Percentiles rank a stretch among this genome's conserved stretches.
phyloP scores from a whole-genome alignment of 345 rosid species.

The Lenwebbia sp. region DNA sequence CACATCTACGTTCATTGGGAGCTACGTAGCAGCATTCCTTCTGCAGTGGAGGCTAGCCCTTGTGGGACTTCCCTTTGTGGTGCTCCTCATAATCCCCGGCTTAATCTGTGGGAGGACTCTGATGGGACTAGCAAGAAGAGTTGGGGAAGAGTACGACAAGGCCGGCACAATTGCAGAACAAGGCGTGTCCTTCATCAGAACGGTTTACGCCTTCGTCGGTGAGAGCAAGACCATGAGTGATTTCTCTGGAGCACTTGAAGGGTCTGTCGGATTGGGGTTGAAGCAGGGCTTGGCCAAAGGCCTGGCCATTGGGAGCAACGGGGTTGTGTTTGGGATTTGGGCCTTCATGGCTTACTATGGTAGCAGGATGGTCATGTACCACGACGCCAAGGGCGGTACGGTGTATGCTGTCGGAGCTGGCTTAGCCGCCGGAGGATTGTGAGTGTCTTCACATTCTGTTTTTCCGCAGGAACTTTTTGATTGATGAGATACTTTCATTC shows the following conservation, averaged over 20 bases:
- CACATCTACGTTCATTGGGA: neutral
- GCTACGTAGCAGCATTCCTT: neutral
- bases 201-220: constrained; percentile 8
- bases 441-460: neutral
- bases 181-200: constrained; percentile 8
- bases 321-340: constrained; percentile 3
- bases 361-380: constrained; percentile 12
- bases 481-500: neutral
- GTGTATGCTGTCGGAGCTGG: constrained; percentile 3
- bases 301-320: constrained; percentile 7
- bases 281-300: constrained; percentile 15
- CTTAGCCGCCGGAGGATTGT: constrained; percentile 9
- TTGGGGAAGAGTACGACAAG: constrained; percentile 4
- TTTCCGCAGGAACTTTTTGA: neutral
- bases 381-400: constrained; percentile 5
- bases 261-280: constrained; percentile 4
- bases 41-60: constrained; percentile 14
- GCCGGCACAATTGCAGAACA: constrained; percentile 10
- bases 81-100: constrained; percentile 8
- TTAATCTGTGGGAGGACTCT: constrained; percentile 7
- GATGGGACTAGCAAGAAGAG: constrained; percentile 6
- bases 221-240: constrained; percentile 2
- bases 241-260: constrained; percentile 6
- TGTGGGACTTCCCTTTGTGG: constrained; percentile 2
- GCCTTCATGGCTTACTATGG: constrained; percentile 12